Base-by-base conservation (phyloP, 768 basidiomycete genomes). In the Pisolithus albus region DNA sequence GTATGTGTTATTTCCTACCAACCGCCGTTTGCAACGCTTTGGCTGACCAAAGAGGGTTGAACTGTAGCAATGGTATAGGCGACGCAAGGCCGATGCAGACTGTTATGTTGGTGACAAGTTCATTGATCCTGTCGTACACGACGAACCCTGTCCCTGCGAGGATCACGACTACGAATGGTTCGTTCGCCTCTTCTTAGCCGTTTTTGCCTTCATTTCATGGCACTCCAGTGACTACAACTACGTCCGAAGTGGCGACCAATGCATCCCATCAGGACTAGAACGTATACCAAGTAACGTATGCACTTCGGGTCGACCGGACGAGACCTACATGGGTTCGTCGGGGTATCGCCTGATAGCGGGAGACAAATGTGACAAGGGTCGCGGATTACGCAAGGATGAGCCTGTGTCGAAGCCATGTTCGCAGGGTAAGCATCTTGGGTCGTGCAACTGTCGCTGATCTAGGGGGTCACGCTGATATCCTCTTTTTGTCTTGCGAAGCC, bases 131-230 rank as follows among this genome's bases (percentile, higher is more conserved):
- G 80, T 86, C 9, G 83, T 76, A 21, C 82, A 88, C 52, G 88
- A 92, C 50, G 92, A 94, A 42, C 70, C 77, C 47, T 99, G 96
- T 64, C 63, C 77, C 16, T 99, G 96, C 63, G 75, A 78, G 1
- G 87, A 92, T 56, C 83, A 82, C 11, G 96, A 99, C 64, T 99
- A 82, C 59, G 96, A 99, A 67, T 99, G 95, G 93, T 94, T 58
- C 19, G 72, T 54, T 57, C 58, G 7, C 43, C 50, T 50, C 9
- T 21, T 10, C 42, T 38, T 18, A 7, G 15, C 2, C 16, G 16
- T 41, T 18, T 48, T 15, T 21, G 43, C 30, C 7, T 43, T n/a
- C 13, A 13, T 9, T 51, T 26, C 15, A 18, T 6, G 39, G 36
- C n/a, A 44, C 30, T 16, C 6, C 55, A 94, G 92, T 56, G 93